Percentiles rank a stretch among this genome's conserved stretches.
Conservation (phyloP, 2,329 filamentous ascomycete genomes). For the Lasiodiplodia hormozganensis region DNA sequence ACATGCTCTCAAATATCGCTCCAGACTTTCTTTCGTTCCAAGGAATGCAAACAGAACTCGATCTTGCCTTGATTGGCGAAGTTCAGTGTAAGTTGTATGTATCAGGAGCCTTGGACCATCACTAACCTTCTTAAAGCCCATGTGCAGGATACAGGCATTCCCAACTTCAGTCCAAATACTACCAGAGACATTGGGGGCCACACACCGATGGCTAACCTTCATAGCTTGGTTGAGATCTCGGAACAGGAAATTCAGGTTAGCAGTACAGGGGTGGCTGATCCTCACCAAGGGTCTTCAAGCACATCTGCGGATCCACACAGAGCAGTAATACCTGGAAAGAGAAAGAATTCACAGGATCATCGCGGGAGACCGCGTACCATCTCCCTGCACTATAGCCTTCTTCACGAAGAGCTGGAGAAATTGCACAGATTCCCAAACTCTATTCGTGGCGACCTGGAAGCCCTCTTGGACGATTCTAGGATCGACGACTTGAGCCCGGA, state of each 20-base stretch:
- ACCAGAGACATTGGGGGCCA: background rate
- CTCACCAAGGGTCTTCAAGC: background rate
- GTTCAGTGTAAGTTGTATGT: background rate
- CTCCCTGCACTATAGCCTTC: conserved; percentile 12
- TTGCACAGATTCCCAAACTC: conserved; percentile 3
- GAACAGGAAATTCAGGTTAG: background rate
- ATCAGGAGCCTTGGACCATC: background rate
- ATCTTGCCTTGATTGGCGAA: background rate
- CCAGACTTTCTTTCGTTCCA: background rate
- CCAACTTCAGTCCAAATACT: background rate
- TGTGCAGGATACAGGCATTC: background rate
- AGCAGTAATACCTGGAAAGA: conserved; percentile 4
- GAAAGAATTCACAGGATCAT: background rate
- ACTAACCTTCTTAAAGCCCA: background rate
- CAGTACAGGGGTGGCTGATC: background rate
- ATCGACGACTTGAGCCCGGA: conserved; percentile 13
- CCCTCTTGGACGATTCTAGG: conserved; percentile 7
- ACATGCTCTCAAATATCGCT: background rate
- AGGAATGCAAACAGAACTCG: background rate
- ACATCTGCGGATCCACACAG: background rate
- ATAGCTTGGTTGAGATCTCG: background rate
- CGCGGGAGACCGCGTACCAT: background rate
- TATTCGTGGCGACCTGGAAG: background rate
- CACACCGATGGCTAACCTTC: background rate
- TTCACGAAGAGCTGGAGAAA: conserved; percentile 24